Base-by-base conservation (phyloP, 202 grass and related monocot species). In the Schoenoplectus triqueter region DNA sequence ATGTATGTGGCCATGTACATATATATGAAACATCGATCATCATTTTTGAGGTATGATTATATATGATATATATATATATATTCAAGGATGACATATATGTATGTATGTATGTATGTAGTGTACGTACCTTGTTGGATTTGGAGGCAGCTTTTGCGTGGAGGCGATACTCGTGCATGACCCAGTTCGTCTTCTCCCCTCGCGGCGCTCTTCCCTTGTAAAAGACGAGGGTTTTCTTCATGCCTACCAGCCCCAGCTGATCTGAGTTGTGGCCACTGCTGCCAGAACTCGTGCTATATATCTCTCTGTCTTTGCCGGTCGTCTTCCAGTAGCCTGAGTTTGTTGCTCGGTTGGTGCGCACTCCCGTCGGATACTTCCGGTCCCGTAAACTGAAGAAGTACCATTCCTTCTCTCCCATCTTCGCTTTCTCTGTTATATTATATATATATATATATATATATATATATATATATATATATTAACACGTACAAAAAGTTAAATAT, bases 191-290 rank as follows among this genome's bases (percentile, higher is more conserved):
- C 81, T 98, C 89, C 3, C 95, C 95, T 63, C 89, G 91, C 1
- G 95, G 95, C 73, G 95, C 95, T 67, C 95, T 93, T 10, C 95
- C 95, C 31, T 97, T 97, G 85, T 97, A 97, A 79, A 97, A 97
- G 31, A 97, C 95, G 7, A 97, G 85, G 2, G 95, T 97, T 86
- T 97, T 97, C 70, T 97, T 97, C 95, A 95, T 97, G 2, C 95
- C 95, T 1, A 90, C 88, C 0, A 94, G 89, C 5, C 89, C 88
- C 1, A 79, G 31, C 31, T 31, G 31, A 1, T 76, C 69, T 1
- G 78, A 65, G 0, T 59, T 75, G 17, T 17, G 70, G 3, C 89
- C 88, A 8, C 82, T 31, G 31, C 31, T 31, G 31, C 31, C 31
- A 31, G 31, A 31, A 31, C 31, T 31, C 31, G 31, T 86, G 7